Evolutionary conservation across 495 filamentous ascomycete genomes (phyloP).

Genomic region (Trichoderma gamsii): DNA sequence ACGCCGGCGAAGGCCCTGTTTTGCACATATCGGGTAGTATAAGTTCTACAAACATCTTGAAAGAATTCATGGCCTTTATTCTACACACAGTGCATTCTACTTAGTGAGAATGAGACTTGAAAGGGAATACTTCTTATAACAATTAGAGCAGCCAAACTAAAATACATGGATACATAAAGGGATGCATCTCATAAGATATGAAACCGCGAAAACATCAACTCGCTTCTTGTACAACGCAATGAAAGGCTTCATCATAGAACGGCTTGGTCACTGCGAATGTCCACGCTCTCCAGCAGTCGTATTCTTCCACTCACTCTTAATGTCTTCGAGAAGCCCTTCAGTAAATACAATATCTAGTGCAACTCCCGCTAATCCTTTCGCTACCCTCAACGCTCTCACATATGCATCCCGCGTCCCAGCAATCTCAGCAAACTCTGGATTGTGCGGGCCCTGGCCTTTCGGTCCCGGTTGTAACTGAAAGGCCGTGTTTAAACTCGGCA

Average conservation of each 20-base stretch:
- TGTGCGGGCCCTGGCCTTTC: slow-evolving; percentile 49
- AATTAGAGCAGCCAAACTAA: no score
- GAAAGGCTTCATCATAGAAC: no score
- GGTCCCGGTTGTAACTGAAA: slow-evolving; percentile 49
- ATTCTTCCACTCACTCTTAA: slow-evolving; percentile 29
- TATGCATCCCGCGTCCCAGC: slow-evolving; percentile 51
- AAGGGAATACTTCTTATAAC: background rate
- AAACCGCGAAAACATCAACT: no score
- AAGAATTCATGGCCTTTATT: background rate
- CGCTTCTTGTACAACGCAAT: no score
- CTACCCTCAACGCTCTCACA: slow-evolving; percentile 45
- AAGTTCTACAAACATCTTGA: background rate
- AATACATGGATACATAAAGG: no score
- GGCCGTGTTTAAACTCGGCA: slow-evolving; percentile 55
- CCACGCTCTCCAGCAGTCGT: background rate
- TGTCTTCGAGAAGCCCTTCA: slow-evolving; percentile 37
- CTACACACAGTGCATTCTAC: no score
- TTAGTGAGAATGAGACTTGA: background rate
- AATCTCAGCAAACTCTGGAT: slow-evolving; percentile 51
- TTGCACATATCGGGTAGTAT: no score
- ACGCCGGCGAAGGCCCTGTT: no score
- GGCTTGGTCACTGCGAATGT: no score
- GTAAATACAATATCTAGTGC: slow-evolving; percentile 49
- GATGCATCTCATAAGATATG: no score
- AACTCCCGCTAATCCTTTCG: slow-evolving; percentile 49